phyloP scores from a whole-genome alignment of 768 basidiomycete species.

The Leccinum longicurvipes region DNA sequence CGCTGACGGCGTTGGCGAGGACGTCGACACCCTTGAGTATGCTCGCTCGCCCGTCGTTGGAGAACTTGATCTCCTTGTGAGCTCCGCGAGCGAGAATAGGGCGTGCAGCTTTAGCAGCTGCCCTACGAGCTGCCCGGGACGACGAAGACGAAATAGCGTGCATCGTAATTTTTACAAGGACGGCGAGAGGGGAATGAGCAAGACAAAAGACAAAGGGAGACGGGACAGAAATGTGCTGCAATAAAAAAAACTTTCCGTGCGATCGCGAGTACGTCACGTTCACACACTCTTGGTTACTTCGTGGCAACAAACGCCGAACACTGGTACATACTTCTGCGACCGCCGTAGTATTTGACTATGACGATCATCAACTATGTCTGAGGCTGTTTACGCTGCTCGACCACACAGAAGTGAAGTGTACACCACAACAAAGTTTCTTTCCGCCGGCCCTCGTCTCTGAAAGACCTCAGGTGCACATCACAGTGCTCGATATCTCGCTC shows the following conservation, averaged over 20 bases:
- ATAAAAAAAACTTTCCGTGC: conserved; percentile 17
- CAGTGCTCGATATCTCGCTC: background rate
- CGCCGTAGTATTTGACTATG: no score
- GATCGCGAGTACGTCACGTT: background rate
- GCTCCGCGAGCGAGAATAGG: conserved; percentile 62
- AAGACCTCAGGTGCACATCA: background rate
- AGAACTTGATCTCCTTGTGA: conserved; percentile 97
- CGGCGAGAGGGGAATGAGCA: no score
- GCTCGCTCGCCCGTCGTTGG: conserved; percentile 89
- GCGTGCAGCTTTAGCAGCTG: conserved; percentile 53
- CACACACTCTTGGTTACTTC: no score
- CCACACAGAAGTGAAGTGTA: no score
- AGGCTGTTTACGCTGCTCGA: no score
- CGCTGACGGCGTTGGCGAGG: conserved; percentile 93
- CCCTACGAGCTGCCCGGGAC: conserved; percentile 64
- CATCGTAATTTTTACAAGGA: conserved; percentile 40
- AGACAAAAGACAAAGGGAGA: conserved; percentile 10
- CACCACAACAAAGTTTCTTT: no score
- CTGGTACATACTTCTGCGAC: no score
- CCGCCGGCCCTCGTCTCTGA: no score
- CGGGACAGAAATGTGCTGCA: background rate
- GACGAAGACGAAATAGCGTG: conserved; percentile 69
- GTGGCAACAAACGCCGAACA: no score
- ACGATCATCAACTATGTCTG: no score
- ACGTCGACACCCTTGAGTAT: conserved; percentile 96